Evolutionary conservation across 1,139 yeast genomes (phyloP).

Genomic region (Arxiozyma slooffiae): DNA sequence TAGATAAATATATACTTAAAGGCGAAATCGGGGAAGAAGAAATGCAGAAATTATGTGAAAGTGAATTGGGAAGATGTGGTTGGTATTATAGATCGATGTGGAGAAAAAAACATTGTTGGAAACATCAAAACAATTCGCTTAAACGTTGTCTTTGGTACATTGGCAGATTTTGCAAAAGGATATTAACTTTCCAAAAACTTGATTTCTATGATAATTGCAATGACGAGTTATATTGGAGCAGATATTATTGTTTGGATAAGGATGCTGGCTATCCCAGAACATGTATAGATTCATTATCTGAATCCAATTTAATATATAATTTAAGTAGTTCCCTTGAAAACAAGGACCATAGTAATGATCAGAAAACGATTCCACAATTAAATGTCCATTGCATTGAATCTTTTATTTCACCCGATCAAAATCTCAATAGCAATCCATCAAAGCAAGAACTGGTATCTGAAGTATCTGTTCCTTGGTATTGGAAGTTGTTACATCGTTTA

Average conservation of each 20-base stretch:
- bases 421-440: background rate
- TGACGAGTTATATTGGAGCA: conserved; percentile 21
- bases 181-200: conserved; percentile 11
- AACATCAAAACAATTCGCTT: conserved; percentile 20
- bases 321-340: conserved; percentile 1
- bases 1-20: conserved; percentile 17
- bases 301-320: background rate
- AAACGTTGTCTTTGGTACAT: conserved; percentile 24
- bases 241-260: conserved; percentile 11
- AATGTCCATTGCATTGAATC: background rate
- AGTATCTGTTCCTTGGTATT: conserved; percentile 19
- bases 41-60: conserved; percentile 19
- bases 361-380: background rate
- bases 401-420: background rate
- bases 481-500: conserved; percentile 24
- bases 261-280: conserved; percentile 2
- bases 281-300: background rate
- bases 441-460: background rate
- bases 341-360: background rate
- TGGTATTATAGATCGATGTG: conserved; percentile 29
- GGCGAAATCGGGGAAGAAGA: conserved; percentile 25
- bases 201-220: conserved; percentile 22
- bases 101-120: conserved; percentile 23
- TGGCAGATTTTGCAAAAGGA: conserved; percentile 15
- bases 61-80: conserved; percentile 23